phyloP scores from a whole-genome alignment of 2,329 filamentous ascomycete genomes.

The Hortaea werneckii region DNA sequence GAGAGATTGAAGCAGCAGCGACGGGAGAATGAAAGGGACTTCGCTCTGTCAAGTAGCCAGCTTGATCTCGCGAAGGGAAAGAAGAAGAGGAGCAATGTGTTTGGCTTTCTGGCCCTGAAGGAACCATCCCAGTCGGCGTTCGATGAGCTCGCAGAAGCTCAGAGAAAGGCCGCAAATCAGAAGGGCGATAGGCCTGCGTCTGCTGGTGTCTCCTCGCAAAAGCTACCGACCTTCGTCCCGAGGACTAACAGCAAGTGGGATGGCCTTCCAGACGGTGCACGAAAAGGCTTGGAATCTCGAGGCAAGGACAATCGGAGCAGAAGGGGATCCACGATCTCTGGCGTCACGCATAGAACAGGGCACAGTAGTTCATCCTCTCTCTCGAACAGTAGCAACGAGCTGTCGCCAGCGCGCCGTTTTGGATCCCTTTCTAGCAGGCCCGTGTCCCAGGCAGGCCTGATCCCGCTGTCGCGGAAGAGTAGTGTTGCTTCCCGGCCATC shows the following conservation, averaged over 20 bases:
- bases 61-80: neutral
- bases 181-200: constrained; percentile 6
- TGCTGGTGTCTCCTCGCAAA: constrained; percentile 32
- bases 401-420: neutral
- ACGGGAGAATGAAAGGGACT: neutral
- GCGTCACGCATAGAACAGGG: constrained; percentile 7
- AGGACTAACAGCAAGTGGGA: constrained; percentile 48
- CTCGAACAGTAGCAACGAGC: constrained; percentile 2
- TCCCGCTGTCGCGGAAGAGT: neutral
- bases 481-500: neutral
- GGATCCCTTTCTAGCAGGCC: constrained; percentile 5
- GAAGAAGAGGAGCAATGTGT: constrained; percentile 29
- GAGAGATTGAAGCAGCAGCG: neutral
- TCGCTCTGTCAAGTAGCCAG: neutral
- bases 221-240: constrained; percentile 39
- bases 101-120: constrained; percentile 39
- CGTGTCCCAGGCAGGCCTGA: neutral
- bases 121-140: constrained; percentile 40
- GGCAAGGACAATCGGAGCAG: neutral
- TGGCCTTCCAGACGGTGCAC: constrained; percentile 35
- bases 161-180: constrained; percentile 24
- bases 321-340: constrained; percentile 7
- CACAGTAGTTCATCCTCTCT: constrained; percentile 1
- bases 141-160: constrained; percentile 36
- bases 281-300: constrained; percentile 9